A percentile compares a stretch with the other conserved stretches of the same genome.
Conservation (phyloP, 1,139 yeast genomes). For the Hansenula sp. region DNA sequence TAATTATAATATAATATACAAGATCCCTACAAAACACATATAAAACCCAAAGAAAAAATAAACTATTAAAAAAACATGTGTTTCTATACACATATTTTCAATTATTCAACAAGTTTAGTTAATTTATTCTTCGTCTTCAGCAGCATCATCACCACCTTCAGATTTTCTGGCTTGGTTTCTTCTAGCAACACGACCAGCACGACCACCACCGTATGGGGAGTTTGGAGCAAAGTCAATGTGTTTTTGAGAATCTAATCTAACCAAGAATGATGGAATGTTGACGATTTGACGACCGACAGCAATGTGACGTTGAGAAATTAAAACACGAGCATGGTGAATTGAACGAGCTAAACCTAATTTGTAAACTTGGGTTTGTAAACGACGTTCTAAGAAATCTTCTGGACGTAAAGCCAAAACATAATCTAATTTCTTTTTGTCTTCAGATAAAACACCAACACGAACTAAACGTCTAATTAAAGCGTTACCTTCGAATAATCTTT, state of each 20-base stretch:
- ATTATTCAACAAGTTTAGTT: slow-evolving; percentile 9
- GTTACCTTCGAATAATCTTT: slow-evolving; percentile 99
- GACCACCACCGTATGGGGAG: slow-evolving; percentile 99
- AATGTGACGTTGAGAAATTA: slow-evolving; percentile 98
- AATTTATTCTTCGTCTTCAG: slow-evolving; percentile 55
- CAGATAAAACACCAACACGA: slow-evolving; percentile 97
- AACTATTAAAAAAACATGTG: not conserved
- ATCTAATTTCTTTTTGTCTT: slow-evolving; percentile 99
- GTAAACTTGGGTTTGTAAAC: slow-evolving; percentile 99
- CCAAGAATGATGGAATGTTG: slow-evolving; percentile 98
- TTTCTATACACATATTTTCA: slow-evolving; percentile 1
- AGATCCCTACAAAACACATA: slow-evolving; percentile 1
- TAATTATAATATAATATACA: too few species aligned
- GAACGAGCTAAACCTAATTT: slow-evolving; percentile 99
- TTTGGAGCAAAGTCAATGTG: slow-evolving; percentile 99
- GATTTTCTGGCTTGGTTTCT: slow-evolving; percentile 72
- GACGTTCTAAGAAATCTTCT: slow-evolving; percentile 99
- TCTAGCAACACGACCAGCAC: slow-evolving; percentile 99
- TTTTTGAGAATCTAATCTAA: slow-evolving; percentile 99
- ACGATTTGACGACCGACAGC: slow-evolving; percentile 99
- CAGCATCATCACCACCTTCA: slow-evolving; percentile 58
- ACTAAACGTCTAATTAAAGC: slow-evolving; percentile 98
- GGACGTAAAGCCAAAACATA: slow-evolving; percentile 96
- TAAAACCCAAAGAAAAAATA: slow-evolving; percentile 2
- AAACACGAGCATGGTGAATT: slow-evolving; percentile 99